Evolutionary conservation across 2,329 filamentous ascomycete genomes (phyloP).

Genomic region (Hyphodiscus sp.): DNA sequence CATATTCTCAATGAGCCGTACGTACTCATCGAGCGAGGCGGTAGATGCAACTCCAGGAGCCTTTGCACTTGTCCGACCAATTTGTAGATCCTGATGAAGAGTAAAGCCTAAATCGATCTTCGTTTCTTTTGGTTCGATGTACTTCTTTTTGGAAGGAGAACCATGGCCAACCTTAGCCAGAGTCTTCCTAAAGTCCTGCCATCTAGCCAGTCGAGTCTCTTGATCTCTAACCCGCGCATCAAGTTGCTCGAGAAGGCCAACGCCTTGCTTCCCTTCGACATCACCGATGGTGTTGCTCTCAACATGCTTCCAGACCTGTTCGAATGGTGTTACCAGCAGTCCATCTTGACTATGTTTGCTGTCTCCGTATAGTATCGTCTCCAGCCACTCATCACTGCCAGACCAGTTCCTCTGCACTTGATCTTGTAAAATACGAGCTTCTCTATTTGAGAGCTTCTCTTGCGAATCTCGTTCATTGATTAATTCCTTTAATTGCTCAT

Average conservation of each 20-base stretch:
- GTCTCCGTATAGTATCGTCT: conserved; percentile 64
- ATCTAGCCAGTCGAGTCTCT: conserved; percentile 60
- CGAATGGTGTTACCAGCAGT: conserved; percentile 61
- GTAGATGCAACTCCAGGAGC: background rate
- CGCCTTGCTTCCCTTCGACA: conserved; percentile 41
- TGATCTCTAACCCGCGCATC: conserved; percentile 63
- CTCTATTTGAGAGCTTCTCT: conserved; percentile 12
- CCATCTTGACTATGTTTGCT: conserved; percentile 48
- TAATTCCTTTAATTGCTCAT: conserved; percentile 36
- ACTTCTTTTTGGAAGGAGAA: conserved; percentile 23
- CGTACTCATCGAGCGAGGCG: conserved; percentile 25
- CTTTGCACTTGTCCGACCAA: conserved; percentile 32
- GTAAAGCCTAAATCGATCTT: conserved; percentile 48
- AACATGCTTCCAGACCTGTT: conserved; percentile 64
- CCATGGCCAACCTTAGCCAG: conserved; percentile 13
- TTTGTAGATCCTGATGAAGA: conserved; percentile 42
- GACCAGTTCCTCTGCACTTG: conserved; percentile 69
- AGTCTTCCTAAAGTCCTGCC: conserved; percentile 58
- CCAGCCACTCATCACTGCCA: conserved; percentile 68
- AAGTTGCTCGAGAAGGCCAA: conserved; percentile 62
- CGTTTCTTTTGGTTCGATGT: conserved; percentile 1
- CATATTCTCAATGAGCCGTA: conserved; percentile 25
- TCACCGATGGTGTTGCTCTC: conserved; percentile 52
- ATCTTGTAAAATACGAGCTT: conserved; percentile 46
- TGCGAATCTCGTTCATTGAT: conserved; percentile 26